Base-by-base conservation (phyloP, 331 rosid genomes). In the Stylosanthes scabra region DNA sequence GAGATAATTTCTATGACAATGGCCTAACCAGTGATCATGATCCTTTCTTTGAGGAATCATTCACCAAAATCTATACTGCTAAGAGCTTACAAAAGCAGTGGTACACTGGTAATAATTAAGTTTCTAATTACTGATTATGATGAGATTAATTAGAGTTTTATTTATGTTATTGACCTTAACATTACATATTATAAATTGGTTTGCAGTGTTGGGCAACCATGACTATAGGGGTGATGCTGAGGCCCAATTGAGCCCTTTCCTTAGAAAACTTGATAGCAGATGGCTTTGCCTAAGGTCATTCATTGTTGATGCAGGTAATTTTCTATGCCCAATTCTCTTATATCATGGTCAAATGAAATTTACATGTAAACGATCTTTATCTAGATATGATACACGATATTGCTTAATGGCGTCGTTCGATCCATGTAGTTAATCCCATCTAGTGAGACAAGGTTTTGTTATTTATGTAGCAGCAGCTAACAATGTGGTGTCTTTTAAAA, bases 281-380 rank as follows among this genome's bases (percentile, higher is more conserved):
- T 91, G 93, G 92, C 78, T 86, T 73, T 91, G 97, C 71, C 56
- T 91, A 11, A 88, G 90, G 70, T 86, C 97, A 76, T 91, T 84
- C 41, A 64, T 88, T 58, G 89, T 88, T 9, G 74, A 88, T 49
- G 34, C 94, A 73, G 97, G 97, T 88, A 20, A 20, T 20, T 20
- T 20, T 20, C 25, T 20, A 20, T 20, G 25, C 25, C 25, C 25
- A 20, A 20, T 20, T 20, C 25, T 20, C 25, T 20, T 20, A 20
- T 20, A 20, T 20, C 1, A 20, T 20, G 25, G 25, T 20, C 25
- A 20, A 20, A 20, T 20, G 25, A 20, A 1, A 20, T 20, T 1
- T 20, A 20, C 25, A 20, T 20, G 1, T 20, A 20, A 20, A 20
- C 25, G 25, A 1, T 20, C 1, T 20, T 20, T 20, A 20, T 20